phyloP scores from a whole-genome alignment of 768 basidiomycete genomes.

The Collybiopsis luxurians region DNA sequence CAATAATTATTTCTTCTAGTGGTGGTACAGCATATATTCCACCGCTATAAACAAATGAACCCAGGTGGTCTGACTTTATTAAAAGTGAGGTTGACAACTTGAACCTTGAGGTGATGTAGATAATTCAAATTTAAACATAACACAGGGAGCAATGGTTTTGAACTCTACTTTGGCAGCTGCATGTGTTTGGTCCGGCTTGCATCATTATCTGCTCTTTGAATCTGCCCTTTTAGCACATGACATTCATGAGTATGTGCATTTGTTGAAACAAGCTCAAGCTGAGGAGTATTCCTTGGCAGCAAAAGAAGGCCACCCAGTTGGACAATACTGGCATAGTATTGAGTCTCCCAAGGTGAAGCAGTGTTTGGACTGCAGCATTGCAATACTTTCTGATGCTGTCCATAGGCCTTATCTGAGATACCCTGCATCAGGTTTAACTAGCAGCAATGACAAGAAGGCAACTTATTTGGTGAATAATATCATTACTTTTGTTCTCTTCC shows the following conservation, averaged over 20 bases:
- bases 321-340: slow-evolving; percentile 77
- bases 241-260: slow-evolving; percentile 53
- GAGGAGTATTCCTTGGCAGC: slow-evolving; percentile 46
- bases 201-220: slow-evolving; percentile 58
- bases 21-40: slow-evolving; percentile 68
- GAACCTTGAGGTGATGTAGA: not conserved
- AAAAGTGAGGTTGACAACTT: slow-evolving; percentile 46
- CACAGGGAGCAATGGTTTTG: slow-evolving; percentile 81
- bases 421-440: too few relatives aligned
- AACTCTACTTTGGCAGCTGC: slow-evolving; percentile 75
- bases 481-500: too few relatives aligned
- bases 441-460: too few relatives aligned
- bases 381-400: too few relatives aligned
- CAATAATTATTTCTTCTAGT: slow-evolving; percentile 38
- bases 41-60: slow-evolving; percentile 57
- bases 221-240: slow-evolving; percentile 46
- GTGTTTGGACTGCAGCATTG: too few relatives aligned
- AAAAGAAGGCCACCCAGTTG: slow-evolving; percentile 47
- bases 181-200: slow-evolving; percentile 66
- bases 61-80: slow-evolving; percentile 78
- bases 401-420: too few relatives aligned
- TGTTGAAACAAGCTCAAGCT: slow-evolving; percentile 42
- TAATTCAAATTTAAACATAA: not conserved
- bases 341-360: slow-evolving; percentile 80
- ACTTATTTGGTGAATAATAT: too few relatives aligned